Conservation (phyloP, 148 eudicot species). For the Silene latifolia region DNA sequence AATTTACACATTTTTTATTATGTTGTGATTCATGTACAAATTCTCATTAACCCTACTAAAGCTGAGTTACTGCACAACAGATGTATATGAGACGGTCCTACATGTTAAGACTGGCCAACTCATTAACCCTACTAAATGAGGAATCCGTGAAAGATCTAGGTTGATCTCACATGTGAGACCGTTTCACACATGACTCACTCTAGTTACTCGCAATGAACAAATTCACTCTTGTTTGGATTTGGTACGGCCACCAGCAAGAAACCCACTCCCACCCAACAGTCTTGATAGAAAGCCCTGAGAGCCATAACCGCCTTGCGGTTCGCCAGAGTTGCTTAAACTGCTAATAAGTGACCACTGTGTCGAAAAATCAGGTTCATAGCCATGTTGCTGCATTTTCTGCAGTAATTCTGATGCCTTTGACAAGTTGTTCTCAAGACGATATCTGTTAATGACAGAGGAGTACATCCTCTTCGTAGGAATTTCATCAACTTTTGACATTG, state of each 20-base stretch:
- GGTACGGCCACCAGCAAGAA: conserved; percentile 28
- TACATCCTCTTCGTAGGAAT: conserved; percentile 57
- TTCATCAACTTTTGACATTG: conserved; percentile 46
- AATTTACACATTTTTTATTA: too few species aligned
- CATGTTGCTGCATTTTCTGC: conserved; percentile 58
- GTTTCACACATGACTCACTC: background rate
- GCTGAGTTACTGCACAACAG: background rate
- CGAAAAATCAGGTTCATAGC: conserved; percentile 70
- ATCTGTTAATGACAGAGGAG: conserved; percentile 43
- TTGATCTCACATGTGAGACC: background rate
- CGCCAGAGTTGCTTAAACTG: conserved; percentile 40
- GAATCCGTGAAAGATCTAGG: background rate
- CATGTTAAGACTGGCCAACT: background rate
- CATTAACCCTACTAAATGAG: background rate
- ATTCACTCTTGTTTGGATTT: conserved; percentile 20
- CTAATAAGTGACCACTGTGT: conserved; percentile 86
- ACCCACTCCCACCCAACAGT: conserved; percentile 63
- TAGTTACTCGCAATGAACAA: background rate
- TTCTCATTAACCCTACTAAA: too few species aligned
- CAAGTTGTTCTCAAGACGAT: conserved; percentile 43
- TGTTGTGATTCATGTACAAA: too few species aligned
- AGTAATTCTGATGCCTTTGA: conserved; percentile 58
- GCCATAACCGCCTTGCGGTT: conserved; percentile 26
- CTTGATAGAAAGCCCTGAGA: conserved; percentile 53
- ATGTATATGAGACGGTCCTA: background rate